A percentile compares a stretch with the other conserved stretches of the same genome.
These are phyloP conservation scores for Sugiyamaella smithiae DNA, from an alignment of 805 yeast genomes.

Conservation along the genomic window DNA sequence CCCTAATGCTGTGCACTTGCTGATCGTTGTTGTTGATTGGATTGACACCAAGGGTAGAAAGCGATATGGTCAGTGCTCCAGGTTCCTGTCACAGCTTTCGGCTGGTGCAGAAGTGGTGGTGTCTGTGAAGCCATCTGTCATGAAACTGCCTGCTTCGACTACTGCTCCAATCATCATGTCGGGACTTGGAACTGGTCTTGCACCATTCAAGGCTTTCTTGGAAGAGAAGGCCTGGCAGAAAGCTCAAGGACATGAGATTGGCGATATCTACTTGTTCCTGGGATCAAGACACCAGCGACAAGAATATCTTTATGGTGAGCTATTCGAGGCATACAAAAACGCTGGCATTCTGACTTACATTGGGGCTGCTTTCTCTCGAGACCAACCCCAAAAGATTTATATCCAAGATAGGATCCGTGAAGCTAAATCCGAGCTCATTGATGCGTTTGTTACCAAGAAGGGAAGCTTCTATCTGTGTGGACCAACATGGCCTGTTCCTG, in stretches of 20 bases:
- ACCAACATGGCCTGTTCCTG: slow-evolving; percentile 99
- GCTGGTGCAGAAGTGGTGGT: slow-evolving; percentile 88
- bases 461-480: slow-evolving; percentile 97
- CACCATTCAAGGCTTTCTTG: slow-evolving; percentile 96
- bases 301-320: slow-evolving; percentile 93
- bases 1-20: slow-evolving; percentile 84
- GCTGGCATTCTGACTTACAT: slow-evolving; percentile 91
- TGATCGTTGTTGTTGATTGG: slow-evolving; percentile 97
- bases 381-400: slow-evolving; percentile 90
- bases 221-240: slow-evolving; percentile 95
- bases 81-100: slow-evolving; percentile 73
- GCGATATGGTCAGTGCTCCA: slow-evolving; percentile 93
- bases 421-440: slow-evolving; percentile 65
- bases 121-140: slow-evolving; percentile 92
- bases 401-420: slow-evolving; percentile 92
- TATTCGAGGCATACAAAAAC: slow-evolving; percentile 93
- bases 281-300: slow-evolving; percentile 96
- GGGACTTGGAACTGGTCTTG: slow-evolving; percentile 96
- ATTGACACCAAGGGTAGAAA: slow-evolving; percentile 77
- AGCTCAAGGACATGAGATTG: slow-evolving; percentile 83
- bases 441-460: slow-evolving; percentile 69
- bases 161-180: slow-evolving; percentile 93
- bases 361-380: slow-evolving; percentile 98
- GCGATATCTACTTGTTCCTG: slow-evolving; percentile 79
- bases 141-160: slow-evolving; percentile 88